Base-by-base conservation (phyloP, 2,329 filamentous ascomycete species). In the Fusarium brachygibbosum region DNA sequence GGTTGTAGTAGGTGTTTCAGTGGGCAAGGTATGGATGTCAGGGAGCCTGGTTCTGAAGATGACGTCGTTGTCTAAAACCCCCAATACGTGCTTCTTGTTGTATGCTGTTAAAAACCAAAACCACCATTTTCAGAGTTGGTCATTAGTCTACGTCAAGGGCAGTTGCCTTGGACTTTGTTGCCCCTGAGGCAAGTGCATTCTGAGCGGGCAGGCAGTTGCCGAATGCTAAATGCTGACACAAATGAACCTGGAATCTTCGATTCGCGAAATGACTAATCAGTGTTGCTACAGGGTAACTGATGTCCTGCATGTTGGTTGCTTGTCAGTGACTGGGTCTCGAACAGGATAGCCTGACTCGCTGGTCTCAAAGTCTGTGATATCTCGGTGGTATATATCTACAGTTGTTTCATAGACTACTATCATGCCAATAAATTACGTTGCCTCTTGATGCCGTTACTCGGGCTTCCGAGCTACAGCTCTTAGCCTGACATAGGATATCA, bases 401-500 rank as follows among this genome's bases (percentile, higher is more conserved):
- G 32, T 6, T 25, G 16, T 8, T 12, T 6, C 2, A 12, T 9
- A 11, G 28, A 2, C 3, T 17, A 42, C 8, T 12, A 19, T 29
- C 1, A 5, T 28, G 14, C 6, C 3, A 16, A 25, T 14, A 13
- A 17, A 51, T 19, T n/a, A n/a, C 12, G 14, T 9, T 28, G 17
- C 8, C 13, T 19, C 12, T 31, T 31, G 3, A 17, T 41, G n/a
- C 6, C 19, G 13, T 55, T 52, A 74, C 31, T 66, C 45, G 12
- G 73, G 70, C 73, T 83, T 85, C 57, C 76, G 79, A 12, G 82
- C 84, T 42, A 84, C n/a, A 9, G 80, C 84, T 63, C 85, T 81
- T 75, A 87, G 76, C 57, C 86, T 80, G 34, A 88, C 86, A 79
- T 88, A 88, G 6, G 81, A 83, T 69, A 87, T 79, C 70, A 80